Base-by-base conservation (phyloP, 768 basidiomycete genomes). In the Podaxis rugospora region DNA sequence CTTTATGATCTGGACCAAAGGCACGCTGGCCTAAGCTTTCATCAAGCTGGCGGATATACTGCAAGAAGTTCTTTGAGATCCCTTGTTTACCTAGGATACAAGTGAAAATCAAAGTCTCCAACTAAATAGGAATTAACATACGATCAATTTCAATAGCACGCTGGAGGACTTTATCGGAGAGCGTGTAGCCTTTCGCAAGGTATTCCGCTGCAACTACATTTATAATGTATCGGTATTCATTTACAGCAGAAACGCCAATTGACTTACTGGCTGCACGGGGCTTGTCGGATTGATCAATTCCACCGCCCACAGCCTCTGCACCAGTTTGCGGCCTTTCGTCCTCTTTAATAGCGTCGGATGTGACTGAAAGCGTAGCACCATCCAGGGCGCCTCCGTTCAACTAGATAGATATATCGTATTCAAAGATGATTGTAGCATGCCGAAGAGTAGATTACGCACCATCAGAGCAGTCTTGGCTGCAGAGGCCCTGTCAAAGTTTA, bases 381-480 rank as follows among this genome's bases (percentile, higher is more conserved):
- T 92, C 91, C 52, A 99, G 83, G 23, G 83, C 78, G 1, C 91
- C 90, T 28, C 87, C 92, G 65, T 89, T 86, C 51, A 92, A 75
- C 88, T 89, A 14, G 18, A 23, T 23, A 21, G 7, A 25, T 16
- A 42, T 21, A n/a, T n/a, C 21, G 13, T 23, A 14, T 11, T 49
- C 47, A 49, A 0, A 21, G 25, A 49, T 1, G 5, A 44, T 47
- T 51, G 51, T 11, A 39, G 36, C 51, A 40, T 49, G 36, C 21
- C 50, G 11, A 57, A 10, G 16, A 16, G 1, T n/a, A 3, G 35
- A 16, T 3, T 4, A 21, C 73, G 21, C 64, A 89, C 85, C 87
- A 96, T 92, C 53, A 92, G 72, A 11, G 93, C 94, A 0, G 94
- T 96, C 74, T 87, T 88, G 5, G 89, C 93, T 1, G 94, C 90